Conservation (phyloP, 495 filamentous ascomycete genomes). For the Haplographium delicatum region DNA sequence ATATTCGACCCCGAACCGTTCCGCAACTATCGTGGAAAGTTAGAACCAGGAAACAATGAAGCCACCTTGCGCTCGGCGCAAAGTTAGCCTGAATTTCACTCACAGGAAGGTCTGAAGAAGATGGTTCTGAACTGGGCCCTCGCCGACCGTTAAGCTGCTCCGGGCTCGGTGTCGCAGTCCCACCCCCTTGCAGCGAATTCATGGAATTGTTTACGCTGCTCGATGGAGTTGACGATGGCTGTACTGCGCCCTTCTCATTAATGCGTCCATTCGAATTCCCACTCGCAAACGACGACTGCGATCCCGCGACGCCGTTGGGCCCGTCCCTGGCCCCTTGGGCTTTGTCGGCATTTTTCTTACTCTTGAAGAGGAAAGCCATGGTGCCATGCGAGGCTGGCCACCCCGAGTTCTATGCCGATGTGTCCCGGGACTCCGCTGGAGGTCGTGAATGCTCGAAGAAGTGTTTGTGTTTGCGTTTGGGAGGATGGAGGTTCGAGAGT, state of each 20-base stretch:
- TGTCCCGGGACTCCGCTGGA: neutral
- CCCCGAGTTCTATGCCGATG: constrained; percentile 21
- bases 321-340: constrained; percentile 18
- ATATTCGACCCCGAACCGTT: constrained; percentile 30
- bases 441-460: constrained; percentile 1
- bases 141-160: constrained; percentile 35
- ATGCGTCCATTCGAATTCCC: constrained; percentile 17
- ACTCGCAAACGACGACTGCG: constrained; percentile 24
- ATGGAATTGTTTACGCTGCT: constrained; percentile 44
- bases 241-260: constrained; percentile 27
- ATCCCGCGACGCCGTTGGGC: constrained; percentile 21
- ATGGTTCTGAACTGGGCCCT: constrained; percentile 21
- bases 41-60: neutral
- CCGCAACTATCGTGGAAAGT: constrained; percentile 35
- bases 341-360: constrained; percentile 54
- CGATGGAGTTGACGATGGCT: constrained; percentile 43
- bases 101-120: constrained; percentile 45
- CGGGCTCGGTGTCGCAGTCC: constrained; percentile 43
- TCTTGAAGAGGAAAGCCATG: constrained; percentile 73
- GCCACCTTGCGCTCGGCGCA: constrained; percentile 2
- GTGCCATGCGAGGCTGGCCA: constrained; percentile 29
- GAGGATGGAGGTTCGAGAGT: neutral
- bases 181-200: constrained; percentile 37
- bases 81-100: constrained; percentile 21
- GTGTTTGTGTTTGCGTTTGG: constrained; percentile 4